These are phyloP conservation scores for Decorospora gaudefroyi DNA, from an alignment of 2,329 filamentous ascomycete genomes.

Conservation along the genomic window DNA sequence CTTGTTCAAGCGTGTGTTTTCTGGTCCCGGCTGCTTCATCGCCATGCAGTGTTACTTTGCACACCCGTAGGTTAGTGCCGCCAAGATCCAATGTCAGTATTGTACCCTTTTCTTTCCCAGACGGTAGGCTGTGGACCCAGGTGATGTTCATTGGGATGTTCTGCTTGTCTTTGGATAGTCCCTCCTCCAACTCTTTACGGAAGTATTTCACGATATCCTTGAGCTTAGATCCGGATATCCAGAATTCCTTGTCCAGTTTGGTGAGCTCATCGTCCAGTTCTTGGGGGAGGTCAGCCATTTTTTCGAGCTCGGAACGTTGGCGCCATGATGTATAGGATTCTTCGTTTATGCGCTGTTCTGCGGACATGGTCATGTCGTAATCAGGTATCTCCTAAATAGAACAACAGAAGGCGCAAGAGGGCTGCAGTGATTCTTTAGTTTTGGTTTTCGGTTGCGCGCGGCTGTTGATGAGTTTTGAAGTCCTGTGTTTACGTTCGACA, in stretches of 20 bases:
- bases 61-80: constrained; percentile 92
- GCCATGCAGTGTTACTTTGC: constrained; percentile 86
- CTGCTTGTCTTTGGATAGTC: constrained; percentile 22
- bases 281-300: constrained; percentile 23
- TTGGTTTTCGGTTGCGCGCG: too few relatives aligned
- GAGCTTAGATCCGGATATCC: constrained; percentile 28
- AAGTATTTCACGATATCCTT: constrained; percentile 32
- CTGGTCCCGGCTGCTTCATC: constrained; percentile 78
- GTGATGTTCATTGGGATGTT: constrained; percentile 86
- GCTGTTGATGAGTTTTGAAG: neutral
- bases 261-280: constrained; percentile 28
- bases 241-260: constrained; percentile 31
- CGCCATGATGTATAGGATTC: constrained; percentile 24
- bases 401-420: neutral
- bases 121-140: constrained; percentile 90
- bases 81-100: constrained; percentile 94
- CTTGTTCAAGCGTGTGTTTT: constrained; percentile 72
- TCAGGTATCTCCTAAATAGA: neutral
- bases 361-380: constrained; percentile 18
- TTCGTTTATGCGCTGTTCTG: constrained; percentile 13
- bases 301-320: constrained; percentile 25
- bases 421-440: neutral
- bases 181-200: constrained; percentile 33
- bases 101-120: constrained; percentile 83
- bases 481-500: constrained; percentile 12